Base-by-base conservation (phyloP, 148 eudicot genomes). In the Talinum fruticosum region DNA sequence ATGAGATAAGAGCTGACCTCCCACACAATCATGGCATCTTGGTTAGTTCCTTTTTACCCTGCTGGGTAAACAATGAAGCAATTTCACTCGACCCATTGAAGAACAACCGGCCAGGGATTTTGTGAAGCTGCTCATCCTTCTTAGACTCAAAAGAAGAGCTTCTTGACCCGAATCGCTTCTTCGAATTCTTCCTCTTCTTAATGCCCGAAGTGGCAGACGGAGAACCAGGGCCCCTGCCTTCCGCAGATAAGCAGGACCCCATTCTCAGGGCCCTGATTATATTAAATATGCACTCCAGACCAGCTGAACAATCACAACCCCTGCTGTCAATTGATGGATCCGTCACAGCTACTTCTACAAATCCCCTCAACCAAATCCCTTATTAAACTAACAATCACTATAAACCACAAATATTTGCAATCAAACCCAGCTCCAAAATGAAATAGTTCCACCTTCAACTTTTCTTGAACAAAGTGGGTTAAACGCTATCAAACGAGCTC, bases 21-120 rank as follows among this genome's bases (percentile, higher is more conserved):
- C 98, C 98, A 95, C 76, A 95, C 96, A 85, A 93, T 78, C 98
- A 95, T 95, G 73, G 98, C 98, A 91, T 95, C 98, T 87, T 95
- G 98, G 80, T 92, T 95, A 62, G 93, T 88, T 69, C 98, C 98
- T 86, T 95, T 85, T 71, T 91, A 74, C 98, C 98, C 82, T 95
- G 97, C 78, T 90, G 94, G 5, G 96, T 90, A 79, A 85, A 91
- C 77, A 95, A 82, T 1, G 91, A 92, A 72, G 99, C 99, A 23
- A 81, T 86, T 13, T 91, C 91, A 75, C 84, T 88, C 0, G 91
- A 85, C 32, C 99, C 99, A 79, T 87, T 95, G 65, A 83, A 67
- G 75, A 90, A 91, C 86, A 87, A 33, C 32, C 94, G 76, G 16
- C 99, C 96, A 0, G 91, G 96, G 70, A 85, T 85, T 54, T 89